Conservation (phyloP, 306 rosid species). For the Phaseolus lunatus region DNA sequence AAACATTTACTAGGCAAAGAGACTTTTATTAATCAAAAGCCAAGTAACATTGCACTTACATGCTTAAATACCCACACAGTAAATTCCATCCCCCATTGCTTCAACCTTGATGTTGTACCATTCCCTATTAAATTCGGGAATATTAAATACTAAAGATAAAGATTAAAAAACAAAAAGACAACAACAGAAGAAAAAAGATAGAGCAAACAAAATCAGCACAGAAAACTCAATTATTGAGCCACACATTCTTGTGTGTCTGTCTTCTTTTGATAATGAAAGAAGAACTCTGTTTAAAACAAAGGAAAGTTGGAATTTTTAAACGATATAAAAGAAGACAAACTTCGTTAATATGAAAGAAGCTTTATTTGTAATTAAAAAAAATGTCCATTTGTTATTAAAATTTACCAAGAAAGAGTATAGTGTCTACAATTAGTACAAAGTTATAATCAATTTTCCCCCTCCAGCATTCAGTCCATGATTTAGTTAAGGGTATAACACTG, state of each 20-base stretch:
- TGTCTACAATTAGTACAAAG: neutral
- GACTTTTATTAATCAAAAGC: constrained; percentile 25
- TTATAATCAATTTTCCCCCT: constrained; percentile 1
- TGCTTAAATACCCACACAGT: constrained; percentile 99
- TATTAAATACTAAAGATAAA: constrained; percentile 36
- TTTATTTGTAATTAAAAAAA: neutral
- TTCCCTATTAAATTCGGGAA: constrained; percentile 62
- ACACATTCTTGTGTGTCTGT: neutral
- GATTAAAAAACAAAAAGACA: neutral
- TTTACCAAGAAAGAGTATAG: constrained; percentile 23
- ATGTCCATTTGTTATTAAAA: constrained; percentile 4
- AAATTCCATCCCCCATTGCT: constrained; percentile 98
- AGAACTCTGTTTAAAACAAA: constrained; percentile 16
- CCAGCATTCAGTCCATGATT: constrained; percentile 8
- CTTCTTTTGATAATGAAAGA: constrained; percentile 10
- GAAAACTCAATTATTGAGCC: constrained; percentile 40
- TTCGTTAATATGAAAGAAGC: constrained; percentile 15
- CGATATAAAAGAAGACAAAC: neutral
- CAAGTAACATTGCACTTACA: constrained; percentile 62
- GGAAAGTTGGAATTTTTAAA: constrained; percentile 8
- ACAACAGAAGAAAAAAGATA: neutral
- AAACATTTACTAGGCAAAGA: neutral
- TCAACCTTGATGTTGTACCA: constrained; percentile 87
- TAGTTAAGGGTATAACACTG: constrained; percentile 11
- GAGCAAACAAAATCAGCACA: constrained; percentile 2